These are phyloP conservation scores for Chlorella sp. DNA, from an alignment of 139 green algal species.

Conservation along the genomic window DNA sequence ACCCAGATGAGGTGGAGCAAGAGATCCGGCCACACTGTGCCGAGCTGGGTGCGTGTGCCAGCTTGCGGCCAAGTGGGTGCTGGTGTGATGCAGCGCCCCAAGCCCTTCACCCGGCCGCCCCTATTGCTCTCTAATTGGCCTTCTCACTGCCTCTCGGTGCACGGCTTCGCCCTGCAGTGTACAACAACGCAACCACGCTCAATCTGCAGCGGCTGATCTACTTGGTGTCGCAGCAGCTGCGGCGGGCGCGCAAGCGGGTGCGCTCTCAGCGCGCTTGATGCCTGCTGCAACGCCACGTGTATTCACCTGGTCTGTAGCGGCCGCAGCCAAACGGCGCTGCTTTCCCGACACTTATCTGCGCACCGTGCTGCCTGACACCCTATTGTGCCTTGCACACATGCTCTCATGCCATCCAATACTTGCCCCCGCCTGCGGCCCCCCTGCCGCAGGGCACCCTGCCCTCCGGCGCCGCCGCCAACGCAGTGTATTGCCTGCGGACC, in stretches of 20 bases:
- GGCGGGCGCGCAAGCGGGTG: conserved; percentile 28
- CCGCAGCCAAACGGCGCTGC: not conserved
- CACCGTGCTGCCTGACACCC: no score
- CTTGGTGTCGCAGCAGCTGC: conserved; percentile 63
- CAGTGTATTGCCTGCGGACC: conserved; percentile 65
- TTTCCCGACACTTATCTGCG: no score
- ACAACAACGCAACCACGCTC: conserved; percentile 75
- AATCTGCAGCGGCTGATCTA: conserved; percentile 82
- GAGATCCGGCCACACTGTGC: conserved; percentile 26
- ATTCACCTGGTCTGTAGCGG: no score
- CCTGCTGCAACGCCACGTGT: no score
- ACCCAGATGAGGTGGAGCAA: conserved; percentile 35
- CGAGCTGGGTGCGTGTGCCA: conserved; percentile 23
- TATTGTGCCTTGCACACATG: not conserved
- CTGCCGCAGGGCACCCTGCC: no score
- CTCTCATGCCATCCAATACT: no score
- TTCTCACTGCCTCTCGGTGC: not conserved
- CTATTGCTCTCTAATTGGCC: no score
- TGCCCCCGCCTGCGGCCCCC: not conserved
- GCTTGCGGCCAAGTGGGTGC: no score
- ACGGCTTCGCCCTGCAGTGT: conserved; percentile 47
- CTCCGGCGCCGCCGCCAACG: conserved; percentile 65
- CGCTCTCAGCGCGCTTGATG: not conserved
- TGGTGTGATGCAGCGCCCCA: no score
- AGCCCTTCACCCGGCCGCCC: no score